Percentiles rank a stretch among this genome's conserved stretches.
Conservation (phyloP, 2,329 filamentous ascomycete genomes). For the Aspergillus oerlinghausenensis region DNA sequence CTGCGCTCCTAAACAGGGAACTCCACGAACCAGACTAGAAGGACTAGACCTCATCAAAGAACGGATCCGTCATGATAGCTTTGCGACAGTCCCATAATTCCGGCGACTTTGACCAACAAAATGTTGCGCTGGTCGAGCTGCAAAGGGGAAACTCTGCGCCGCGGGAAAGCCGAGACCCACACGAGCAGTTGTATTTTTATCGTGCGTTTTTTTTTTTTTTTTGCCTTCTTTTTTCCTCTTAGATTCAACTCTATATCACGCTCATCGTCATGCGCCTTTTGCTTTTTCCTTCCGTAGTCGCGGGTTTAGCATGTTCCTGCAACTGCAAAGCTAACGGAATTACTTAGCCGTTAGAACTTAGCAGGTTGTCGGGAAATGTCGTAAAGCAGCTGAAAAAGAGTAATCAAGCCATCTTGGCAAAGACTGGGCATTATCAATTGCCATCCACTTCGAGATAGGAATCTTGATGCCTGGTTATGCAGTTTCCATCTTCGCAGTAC, state of each 20-base stretch:
- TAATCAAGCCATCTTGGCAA: too few relatives aligned
- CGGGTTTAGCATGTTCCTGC: background rate
- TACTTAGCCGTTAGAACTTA: too few relatives aligned
- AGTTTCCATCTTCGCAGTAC: too few relatives aligned
- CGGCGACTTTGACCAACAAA: background rate
- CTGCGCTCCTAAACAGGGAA: background rate
- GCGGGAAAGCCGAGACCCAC: background rate
- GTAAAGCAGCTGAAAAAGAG: too few relatives aligned
- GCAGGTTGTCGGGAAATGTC: too few relatives aligned
- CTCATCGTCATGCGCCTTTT: background rate
- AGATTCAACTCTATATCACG: background rate
- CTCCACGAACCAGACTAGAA: background rate
- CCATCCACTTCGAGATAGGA: too few relatives aligned
- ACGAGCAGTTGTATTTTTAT: background rate
- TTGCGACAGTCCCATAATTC: background rate
- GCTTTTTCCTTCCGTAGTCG: background rate
- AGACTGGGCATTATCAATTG: too few relatives aligned
- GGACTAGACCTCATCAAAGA: background rate
- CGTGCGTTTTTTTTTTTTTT: background rate
- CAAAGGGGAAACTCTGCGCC: background rate
- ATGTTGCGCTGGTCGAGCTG: background rate
- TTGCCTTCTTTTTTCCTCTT: background rate
- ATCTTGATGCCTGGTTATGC: too few relatives aligned
- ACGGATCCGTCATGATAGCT: background rate
- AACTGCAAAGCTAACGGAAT: too few relatives aligned